phyloP scores from a whole-genome alignment of 768 basidiomycete genomes.

The Suillus decipiens region DNA sequence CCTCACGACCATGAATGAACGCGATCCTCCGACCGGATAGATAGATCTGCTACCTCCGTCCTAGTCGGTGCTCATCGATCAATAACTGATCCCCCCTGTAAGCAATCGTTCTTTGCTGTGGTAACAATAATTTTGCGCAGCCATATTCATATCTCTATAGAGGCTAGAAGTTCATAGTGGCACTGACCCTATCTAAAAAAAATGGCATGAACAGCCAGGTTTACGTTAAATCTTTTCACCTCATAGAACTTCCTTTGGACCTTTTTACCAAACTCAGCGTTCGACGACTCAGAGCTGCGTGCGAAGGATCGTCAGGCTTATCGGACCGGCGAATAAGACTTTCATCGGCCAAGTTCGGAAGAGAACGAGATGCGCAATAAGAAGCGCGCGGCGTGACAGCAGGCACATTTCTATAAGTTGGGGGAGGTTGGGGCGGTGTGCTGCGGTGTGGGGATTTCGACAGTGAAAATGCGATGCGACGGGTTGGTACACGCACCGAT shows the following conservation, averaged over 20 bases:
- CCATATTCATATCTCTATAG: background rate
- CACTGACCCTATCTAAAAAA: background rate
- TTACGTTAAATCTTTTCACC: background rate
- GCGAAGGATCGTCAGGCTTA: constrained; percentile 14
- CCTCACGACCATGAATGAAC: constrained; percentile 19
- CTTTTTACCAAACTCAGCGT: background rate
- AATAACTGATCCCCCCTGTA: constrained; percentile 4
- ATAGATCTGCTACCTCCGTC: constrained; percentile 18
- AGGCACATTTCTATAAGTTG: background rate
- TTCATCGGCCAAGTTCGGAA: constrained; percentile 1
- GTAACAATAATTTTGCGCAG: constrained; percentile 7
- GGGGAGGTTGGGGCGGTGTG: constrained; percentile 3
- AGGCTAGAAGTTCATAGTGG: background rate
- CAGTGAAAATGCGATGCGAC: background rate
- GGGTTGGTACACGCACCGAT: background rate
- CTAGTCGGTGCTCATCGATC: constrained; percentile 20
- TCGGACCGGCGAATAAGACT: constrained; percentile 10
- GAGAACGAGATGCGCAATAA: background rate
- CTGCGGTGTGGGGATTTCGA: background rate
- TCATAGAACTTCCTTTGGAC: background rate
- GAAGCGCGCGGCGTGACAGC: constrained; percentile 1
- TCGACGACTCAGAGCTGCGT: background rate
- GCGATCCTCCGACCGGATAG: constrained; percentile 20
- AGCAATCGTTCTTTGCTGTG: background rate
- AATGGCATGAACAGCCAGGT: background rate